Base-by-base conservation (phyloP, 306 rosid genomes). In the Cicer cuneatum region DNA sequence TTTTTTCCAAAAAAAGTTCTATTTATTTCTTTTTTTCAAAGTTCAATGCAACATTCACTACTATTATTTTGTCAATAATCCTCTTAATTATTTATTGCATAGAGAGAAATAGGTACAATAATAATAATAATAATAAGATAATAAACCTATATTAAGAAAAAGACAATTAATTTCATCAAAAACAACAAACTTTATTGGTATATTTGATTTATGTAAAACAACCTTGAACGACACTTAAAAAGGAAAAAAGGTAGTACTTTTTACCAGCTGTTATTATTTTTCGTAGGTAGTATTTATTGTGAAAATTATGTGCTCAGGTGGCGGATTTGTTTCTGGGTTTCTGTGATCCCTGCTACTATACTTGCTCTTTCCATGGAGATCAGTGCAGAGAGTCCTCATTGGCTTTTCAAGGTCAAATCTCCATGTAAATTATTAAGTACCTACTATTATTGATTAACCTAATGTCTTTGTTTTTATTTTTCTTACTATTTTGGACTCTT, bases 341-440 rank as follows among this genome's bases (percentile, higher is more conserved):
- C 97, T 70, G 45, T 75, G 74, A 54, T 89, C 76, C 93, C 97
- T 72, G 89, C 93, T 69, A 71, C 78, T 11, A 14, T 72, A 16
- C 93, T 92, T 77, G 89, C 96, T 76, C 19, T 88, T 69, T 85
- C 78, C 83, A 92, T 92, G 96, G 93, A 92, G 86, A 85, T 85
- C 78, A 86, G 89, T 81, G 93, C 96, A 66, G 97, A 92, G 88
- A 85, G 90, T 84, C 97, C 97, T 52, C 76, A 89, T 69, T 92
- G 97, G 96, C 96, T 86, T 82, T 88, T 88, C 85, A 92, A 92
- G 96, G 97, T 89, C 71, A 80, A 43, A 71, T 80, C n/a, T 67
- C 74, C 58, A 33, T 66, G 66, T 68, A 64, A 77, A 63, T 82
- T 51, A 19, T 47, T 11, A 68, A 65, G 43, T 72, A 65, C 40